phyloP scores from a whole-genome alignment of 257 asterid species.

The Craterostigma plantagineum region DNA sequence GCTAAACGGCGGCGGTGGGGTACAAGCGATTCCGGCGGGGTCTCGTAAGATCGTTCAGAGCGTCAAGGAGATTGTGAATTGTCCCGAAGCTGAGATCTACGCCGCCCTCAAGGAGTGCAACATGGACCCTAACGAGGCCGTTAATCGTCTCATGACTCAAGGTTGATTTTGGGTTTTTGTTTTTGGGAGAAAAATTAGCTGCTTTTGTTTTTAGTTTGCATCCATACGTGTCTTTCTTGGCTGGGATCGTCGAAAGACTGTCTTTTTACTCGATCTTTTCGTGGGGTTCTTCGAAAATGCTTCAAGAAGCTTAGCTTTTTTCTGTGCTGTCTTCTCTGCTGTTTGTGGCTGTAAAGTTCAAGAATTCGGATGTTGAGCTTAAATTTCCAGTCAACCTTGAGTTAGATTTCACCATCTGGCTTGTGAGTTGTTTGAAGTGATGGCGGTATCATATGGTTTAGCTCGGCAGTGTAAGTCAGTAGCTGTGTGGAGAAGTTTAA shows the following conservation, averaged over 20 bases:
- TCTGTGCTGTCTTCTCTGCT: not conserved
- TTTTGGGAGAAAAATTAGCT: not conserved
- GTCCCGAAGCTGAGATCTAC: conserved; percentile 87
- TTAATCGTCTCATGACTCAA: conserved; percentile 72
- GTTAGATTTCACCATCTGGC: too few relatives aligned
- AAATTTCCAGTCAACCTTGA: too few relatives aligned
- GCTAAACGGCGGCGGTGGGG: conserved; percentile 27
- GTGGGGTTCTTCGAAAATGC: not conserved
- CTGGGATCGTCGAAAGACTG: not conserved
- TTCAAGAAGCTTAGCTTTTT: too few relatives aligned
- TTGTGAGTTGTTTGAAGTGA: too few relatives aligned
- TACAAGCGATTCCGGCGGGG: conserved; percentile 56
- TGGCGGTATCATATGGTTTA: too few relatives aligned
- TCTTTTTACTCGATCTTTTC: not conserved
- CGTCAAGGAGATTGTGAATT: conserved; percentile 80
- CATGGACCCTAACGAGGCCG: conserved; percentile 98
- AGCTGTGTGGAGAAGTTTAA: too few relatives aligned
- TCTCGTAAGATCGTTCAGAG: conserved; percentile 71
- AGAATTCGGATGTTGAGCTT: too few relatives aligned
- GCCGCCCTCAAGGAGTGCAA: conserved; percentile 88
- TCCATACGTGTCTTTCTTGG: conserved; percentile 1
- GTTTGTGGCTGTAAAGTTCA: too few relatives aligned
- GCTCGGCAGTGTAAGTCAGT: too few relatives aligned
- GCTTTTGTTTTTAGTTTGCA: not conserved
- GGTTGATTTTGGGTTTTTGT: conserved; percentile 24